Percentiles rank a stretch among this genome's conserved stretches.
phyloP scores from a whole-genome alignment of 2,329 filamentous ascomycete species.

The Cordyceps militaris region DNA sequence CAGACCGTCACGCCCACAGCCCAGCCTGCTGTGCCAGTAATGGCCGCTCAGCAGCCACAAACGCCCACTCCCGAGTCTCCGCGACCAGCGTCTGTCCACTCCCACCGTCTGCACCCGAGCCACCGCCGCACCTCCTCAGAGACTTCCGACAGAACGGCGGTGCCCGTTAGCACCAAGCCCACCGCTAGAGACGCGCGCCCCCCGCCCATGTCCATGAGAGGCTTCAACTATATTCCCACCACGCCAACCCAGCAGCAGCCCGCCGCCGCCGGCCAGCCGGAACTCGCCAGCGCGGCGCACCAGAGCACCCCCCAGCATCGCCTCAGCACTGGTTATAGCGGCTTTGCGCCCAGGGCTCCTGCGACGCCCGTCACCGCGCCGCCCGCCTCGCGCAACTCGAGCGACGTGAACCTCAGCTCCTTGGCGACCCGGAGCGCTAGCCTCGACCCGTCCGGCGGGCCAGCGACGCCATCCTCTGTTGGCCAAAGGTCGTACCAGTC shows the following conservation, averaged over 20 bases:
- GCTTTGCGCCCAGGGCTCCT: neutral
- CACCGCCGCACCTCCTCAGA: slow-evolving; percentile 25
- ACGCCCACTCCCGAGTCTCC: neutral
- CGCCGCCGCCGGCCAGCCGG: neutral
- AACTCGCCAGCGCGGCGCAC: neutral
- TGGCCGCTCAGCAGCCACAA: neutral
- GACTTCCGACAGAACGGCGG: slow-evolving; percentile 20
- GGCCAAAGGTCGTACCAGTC: neutral
- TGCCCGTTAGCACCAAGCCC: slow-evolving; percentile 14
- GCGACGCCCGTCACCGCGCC: neutral
- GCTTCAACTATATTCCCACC: slow-evolving; percentile 21
- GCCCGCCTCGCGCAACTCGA: neutral
- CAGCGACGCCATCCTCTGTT: neutral
- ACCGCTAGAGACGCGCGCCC: slow-evolving; percentile 20
- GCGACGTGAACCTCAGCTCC: neutral
- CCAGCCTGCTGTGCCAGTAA: neutral
- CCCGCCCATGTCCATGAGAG: slow-evolving; percentile 26
- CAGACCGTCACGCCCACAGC: neutral
- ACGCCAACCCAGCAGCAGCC: neutral
- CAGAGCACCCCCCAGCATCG: neutral
- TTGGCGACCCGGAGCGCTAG: neutral
- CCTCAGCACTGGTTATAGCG: neutral
- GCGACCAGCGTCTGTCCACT: neutral
- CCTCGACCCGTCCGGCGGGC: neutral
- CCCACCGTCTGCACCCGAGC: slow-evolving; percentile 22